Evolutionary conservation across 169 alveolate species (phyloP), one percentile per base, ranked within the genome.

Genomic region (Plasmodium knowlesi): DNA sequence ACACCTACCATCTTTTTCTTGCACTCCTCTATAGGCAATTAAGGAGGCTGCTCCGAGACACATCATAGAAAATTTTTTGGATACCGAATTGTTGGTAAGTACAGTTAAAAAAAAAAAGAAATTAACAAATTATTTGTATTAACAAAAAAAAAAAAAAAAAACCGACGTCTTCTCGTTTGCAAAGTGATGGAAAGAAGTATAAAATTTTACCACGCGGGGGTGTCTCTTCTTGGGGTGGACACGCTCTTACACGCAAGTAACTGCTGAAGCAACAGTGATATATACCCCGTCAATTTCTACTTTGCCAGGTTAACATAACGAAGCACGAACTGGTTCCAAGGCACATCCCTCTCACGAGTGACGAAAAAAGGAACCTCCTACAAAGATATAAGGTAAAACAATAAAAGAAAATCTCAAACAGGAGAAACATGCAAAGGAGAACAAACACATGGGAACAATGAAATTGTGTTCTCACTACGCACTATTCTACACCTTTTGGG

Each of bases 281-380:
- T 28, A 2, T 61, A 43, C 57, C 54, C 28, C 74, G 19, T 37
- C 72, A 34, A 30, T 41, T 80, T 37, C 32, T 6, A 80, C 86
- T 73, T 57, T 86, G 95, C 10, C 93, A 97, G 92, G 99, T 98
- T 73, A 99, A 99, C 96, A 99, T 99, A 83, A 99, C 99, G 2
- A 98, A 98, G 93, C 99, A 99, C 86, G 99, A 98, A 93, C 96
- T 98, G 82, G 99, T 99, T 71, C 99, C 99, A 32, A 97, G 97
- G 95, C 99, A 99, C 94, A 96, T 98, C 79, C 98, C 99, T 12
- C 97, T 99, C 76, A 93, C 99, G 32, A 96, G 96, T 83, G 99
- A 98, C 50, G 99, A 99, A 84, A 98, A 98, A 96, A 95, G 97
- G 71, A 95, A 95, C 41, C 97, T 99, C 16, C 97, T 99, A 39